Evolutionary conservation across 192 early-diverging fungal genomes (phyloP), one percentile per base, ranked within the genome.

Genomic region (Nowakowskiella sp.): DNA sequence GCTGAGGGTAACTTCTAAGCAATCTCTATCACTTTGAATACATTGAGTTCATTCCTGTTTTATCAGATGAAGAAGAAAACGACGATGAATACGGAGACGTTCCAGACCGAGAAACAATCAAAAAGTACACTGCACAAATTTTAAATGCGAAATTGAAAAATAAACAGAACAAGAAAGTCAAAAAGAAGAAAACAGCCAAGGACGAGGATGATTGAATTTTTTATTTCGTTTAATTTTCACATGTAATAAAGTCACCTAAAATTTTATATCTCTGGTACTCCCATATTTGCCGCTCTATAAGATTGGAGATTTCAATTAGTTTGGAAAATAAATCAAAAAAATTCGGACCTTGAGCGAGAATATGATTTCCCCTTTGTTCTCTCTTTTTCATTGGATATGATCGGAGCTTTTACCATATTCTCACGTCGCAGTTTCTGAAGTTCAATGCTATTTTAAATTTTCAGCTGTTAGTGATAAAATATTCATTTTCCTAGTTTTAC

Each of bases 91-190:
- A 67, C 33, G 76, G 72, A 7, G 78, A 79, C 27, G 71, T 81
- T 2, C 70, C 68, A 1, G 78, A 81, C 34, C 67, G 78, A 50
- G 78, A 81, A 49, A 66, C 76, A 4, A 73, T 81, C 53, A 81
- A 81, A 64, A 81, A 79, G 61, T 73, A 76, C 32, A 76, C 76
- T 16, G 69, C 72, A 16, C 76, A 79, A 50, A 61, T 81, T 60
- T 49, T 81, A 3, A 81, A 79, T 59, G 73, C 75, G 7, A 50
- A 72, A n/a, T 57, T 73, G 19, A 81, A 81, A 59, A 68, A 64
- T 39, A 81, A 80, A 50, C 72, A 76, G 44, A 55, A 66, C 49
- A 76, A 76, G 55, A 81, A 80, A 51, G 64, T 61, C 16, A 81
- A 81, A 51, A 79, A 78, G 70, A 81, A 81, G 61, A 28, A 60